These are phyloP conservation scores for Acer saccharum DNA, from an alignment of 345 rosid genomes.

Conservation along the genomic window DNA sequence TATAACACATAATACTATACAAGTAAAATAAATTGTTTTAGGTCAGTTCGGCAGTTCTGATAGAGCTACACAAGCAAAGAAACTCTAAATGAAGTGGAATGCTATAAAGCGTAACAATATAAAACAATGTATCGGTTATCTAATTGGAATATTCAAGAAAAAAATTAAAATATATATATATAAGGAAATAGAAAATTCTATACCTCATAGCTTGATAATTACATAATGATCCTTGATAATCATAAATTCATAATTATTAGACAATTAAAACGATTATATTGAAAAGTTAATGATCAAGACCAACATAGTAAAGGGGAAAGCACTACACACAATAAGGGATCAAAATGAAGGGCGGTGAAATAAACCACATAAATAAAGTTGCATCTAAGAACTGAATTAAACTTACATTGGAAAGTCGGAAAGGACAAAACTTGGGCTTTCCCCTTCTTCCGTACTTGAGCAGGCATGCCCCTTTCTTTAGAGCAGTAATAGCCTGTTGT, in stretches of 20 bases:
- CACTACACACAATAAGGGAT: neutral
- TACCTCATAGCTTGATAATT: neutral
- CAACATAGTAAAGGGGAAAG: neutral
- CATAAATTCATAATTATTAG: neutral
- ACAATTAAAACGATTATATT: neutral
- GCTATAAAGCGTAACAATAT: neutral
- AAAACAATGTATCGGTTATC: neutral
- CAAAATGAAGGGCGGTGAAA: neutral
- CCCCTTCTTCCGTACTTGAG: conserved; percentile 99
- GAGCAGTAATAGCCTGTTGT: conserved; percentile 88
- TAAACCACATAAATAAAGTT: neutral
- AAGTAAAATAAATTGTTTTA: too few species aligned
- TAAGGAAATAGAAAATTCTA: neutral
- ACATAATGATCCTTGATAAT: neutral
- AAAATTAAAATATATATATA: too few species aligned
- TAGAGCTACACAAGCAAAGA: neutral
- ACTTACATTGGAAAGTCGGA: conserved; percentile 96
- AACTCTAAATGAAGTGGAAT: neutral
- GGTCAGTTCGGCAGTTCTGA: neutral
- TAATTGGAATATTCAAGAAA: neutral
- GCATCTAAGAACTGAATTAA: conserved; percentile 6
- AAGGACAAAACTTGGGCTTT: conserved; percentile 97
- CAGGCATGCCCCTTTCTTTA: conserved; percentile 93
- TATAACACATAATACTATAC: neutral
- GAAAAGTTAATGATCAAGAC: neutral